Evolutionary conservation across 352 stramenopile genomes (phyloP), one percentile per base, ranked within the genome.

Genomic region (Thalassiosira pacifica): DNA sequence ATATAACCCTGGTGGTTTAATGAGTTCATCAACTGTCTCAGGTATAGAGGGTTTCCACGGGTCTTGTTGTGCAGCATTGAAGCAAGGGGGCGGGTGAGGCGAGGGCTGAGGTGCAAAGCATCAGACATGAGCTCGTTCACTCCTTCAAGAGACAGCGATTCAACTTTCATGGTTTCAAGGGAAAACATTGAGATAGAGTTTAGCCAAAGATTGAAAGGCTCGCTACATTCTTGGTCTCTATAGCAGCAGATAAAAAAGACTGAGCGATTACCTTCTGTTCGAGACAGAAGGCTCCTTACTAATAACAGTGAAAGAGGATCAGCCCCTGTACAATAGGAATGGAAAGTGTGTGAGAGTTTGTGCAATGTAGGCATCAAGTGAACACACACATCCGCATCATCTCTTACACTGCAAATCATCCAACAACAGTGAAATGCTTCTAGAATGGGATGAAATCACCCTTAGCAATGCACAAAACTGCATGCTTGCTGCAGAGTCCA

Each of bases 71-170:
- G 53, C 0, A 87, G 45, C 16, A 83, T 52, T 42, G 48, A 79
- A 42, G 80, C 37, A 13, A 87, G 68, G 18, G 80, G 80, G 37
- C 72, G 73, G 10, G 80, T 87, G 40, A 87, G 53, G 27, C 80
- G 80, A 53, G 80, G 80, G 42, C 45, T 68, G 6, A 79, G 52
- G 55, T 66, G 65, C 8, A 87, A 52, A 29, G 73, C 52, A 31
- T 87, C 80, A 26, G 80, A 87, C 42, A 87, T 31, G 13, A 87
- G 31, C 29, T 76, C 22, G 53, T 88, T 85, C 4, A 86, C 61
- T 5, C 82, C 76, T 22, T 77, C 37, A 24, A 27, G 5, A 55
- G 9, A 75, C 0, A 88, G 34, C 40, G 68, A 75, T 63, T 61
- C 31, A n/a, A 88, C 19, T 24, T 77, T 55, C 9, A 88, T 78